These are phyloP conservation scores for Aspergillus ellipticus DNA, from an alignment of 495 filamentous ascomycete species.

Conservation along the genomic window DNA sequence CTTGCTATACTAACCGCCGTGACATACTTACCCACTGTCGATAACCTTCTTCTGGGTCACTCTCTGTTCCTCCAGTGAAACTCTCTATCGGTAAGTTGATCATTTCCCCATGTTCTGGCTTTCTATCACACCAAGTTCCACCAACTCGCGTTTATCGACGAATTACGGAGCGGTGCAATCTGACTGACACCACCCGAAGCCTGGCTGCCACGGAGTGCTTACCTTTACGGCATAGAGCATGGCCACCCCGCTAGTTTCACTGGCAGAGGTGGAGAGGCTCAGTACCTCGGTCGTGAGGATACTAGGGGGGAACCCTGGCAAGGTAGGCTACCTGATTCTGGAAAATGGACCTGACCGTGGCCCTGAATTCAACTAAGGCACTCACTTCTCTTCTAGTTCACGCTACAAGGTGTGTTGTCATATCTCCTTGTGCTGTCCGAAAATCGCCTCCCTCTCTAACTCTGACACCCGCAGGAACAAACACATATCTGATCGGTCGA, in stretches of 20 bases:
- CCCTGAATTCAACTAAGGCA: background rate
- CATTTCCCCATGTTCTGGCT: background rate
- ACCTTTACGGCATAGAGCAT: slow-evolving; percentile 20
- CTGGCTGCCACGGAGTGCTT: background rate
- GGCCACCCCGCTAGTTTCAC: slow-evolving; percentile 44
- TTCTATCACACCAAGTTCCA: background rate
- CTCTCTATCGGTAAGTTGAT: background rate
- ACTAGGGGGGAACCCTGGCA: slow-evolving; percentile 76
- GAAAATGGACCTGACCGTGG: background rate
- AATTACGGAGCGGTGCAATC: background rate
- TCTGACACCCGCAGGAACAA: slow-evolving; percentile 56
- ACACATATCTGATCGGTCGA: slow-evolving; percentile 80
- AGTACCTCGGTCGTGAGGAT: slow-evolving; percentile 67
- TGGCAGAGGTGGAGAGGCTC: slow-evolving; percentile 65
- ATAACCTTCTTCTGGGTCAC: background rate
- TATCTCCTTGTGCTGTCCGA: background rate
- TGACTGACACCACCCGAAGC: background rate
- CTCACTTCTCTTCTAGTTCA: slow-evolving; percentile 34
- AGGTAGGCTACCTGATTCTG: slow-evolving; percentile 43
- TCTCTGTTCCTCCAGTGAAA: background rate
- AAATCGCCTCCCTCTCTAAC: background rate
- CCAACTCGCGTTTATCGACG: background rate
- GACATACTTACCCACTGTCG: background rate
- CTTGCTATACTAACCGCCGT: background rate
- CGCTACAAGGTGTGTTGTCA: slow-evolving; percentile 45